A percentile compares a stretch with the other conserved stretches of the same genome.
phyloP scores from a whole-genome alignment of 768 basidiomycete genomes.

The Mycena belliarum region DNA sequence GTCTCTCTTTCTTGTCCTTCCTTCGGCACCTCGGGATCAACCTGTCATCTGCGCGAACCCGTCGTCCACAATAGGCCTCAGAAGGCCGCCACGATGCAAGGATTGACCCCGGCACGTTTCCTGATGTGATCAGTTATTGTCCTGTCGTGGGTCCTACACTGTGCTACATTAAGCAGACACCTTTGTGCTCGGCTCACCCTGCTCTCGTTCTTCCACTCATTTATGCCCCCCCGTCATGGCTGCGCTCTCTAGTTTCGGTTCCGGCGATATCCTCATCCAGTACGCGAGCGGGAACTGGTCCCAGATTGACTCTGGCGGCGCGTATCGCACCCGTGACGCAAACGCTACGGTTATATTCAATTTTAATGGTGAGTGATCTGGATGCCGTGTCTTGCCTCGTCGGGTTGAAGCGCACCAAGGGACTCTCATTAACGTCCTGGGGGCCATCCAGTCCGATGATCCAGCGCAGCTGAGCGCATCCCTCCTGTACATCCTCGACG shows the following conservation, averaged over 20 bases:
- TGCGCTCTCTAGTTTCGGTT: constrained; percentile 6
- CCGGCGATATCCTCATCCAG: constrained; percentile 7
- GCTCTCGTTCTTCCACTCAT: not conserved
- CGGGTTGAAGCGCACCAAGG: not conserved
- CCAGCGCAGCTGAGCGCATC: not conserved
- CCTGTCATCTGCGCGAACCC: constrained; percentile 4
- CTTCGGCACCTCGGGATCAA: constrained; percentile 5
- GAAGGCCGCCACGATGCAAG: not conserved
- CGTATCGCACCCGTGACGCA: constrained; percentile 15
- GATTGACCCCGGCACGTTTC: constrained; percentile 11
- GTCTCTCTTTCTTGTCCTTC: not conserved
- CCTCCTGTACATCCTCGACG: constrained; percentile 21
- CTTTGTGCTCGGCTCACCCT: constrained; percentile 4
- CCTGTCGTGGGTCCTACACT: not conserved
- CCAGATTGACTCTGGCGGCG: constrained; percentile 11
- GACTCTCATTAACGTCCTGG: constrained; percentile 17
- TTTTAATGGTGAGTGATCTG: constrained; percentile 22
- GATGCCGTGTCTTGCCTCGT: not conserved
- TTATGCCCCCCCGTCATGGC: constrained; percentile 17
- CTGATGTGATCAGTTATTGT: constrained; percentile 15
- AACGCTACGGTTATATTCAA: constrained; percentile 24
- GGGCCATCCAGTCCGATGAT: constrained; percentile 1
- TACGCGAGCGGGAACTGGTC: constrained; percentile 11
- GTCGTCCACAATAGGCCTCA: not conserved
- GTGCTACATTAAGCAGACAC: constrained; percentile 4